phyloP scores from a whole-genome alignment of 495 filamentous ascomycete species.

The Podospora anserina region DNA sequence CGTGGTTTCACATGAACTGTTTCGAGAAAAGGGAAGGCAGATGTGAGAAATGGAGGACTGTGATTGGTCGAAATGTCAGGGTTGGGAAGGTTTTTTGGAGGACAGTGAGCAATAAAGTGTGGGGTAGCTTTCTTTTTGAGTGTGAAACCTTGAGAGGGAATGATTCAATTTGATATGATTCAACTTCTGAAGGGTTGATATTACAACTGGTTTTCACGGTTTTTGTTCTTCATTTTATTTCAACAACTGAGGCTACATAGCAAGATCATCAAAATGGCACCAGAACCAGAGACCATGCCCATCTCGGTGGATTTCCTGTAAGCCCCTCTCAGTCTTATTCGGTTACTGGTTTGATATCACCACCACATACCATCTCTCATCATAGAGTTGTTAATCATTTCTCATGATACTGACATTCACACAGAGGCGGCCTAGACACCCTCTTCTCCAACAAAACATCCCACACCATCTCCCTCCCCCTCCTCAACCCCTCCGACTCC shows the following conservation, averaged over 20 bases:
- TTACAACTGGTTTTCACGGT: too few species aligned
- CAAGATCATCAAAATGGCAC: background rate
- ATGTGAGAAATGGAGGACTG: background rate
- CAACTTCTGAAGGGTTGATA: too few species aligned
- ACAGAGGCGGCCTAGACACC: slow-evolving; percentile 90
- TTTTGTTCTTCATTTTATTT: background rate
- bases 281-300: background rate
- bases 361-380: too few species aligned
- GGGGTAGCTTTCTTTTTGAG: background rate
- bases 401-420: background rate
- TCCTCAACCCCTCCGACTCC: slow-evolving; percentile 53
- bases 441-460: slow-evolving; percentile 80
- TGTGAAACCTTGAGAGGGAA: background rate
- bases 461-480: slow-evolving; percentile 66
- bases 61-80: background rate
- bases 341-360: slow-evolving; percentile 1
- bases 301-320: background rate
- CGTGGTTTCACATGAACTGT: background rate
- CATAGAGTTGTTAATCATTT: too few species aligned
- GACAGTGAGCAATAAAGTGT: background rate
- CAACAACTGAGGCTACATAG: background rate
- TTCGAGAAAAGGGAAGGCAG: background rate
- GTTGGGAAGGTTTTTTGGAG: background rate
- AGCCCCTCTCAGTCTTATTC: slow-evolving; percentile 5
- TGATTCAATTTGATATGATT: background rate